phyloP scores from a whole-genome alignment of 1,284 basidiomycete genomes.

The Cutaneotrichosporon sp. region DNA sequence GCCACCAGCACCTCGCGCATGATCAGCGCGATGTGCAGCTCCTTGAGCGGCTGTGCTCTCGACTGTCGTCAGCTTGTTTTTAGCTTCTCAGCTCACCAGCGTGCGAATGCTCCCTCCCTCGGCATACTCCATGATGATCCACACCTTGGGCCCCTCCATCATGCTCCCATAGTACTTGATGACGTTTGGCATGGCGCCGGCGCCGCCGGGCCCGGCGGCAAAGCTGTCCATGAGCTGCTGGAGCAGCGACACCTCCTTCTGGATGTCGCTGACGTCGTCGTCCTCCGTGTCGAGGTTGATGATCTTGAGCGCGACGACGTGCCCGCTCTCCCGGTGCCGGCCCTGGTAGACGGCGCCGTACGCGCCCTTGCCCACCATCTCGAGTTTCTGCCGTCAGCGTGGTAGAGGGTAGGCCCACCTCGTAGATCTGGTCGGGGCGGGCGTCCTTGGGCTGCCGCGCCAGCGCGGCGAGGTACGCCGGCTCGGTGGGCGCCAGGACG shows the following conservation, averaged over 20 bases:
- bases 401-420: constrained; percentile 27
- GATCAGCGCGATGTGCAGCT: constrained; percentile 85
- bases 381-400: constrained; percentile 59
- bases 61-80: constrained; percentile 64
- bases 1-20: constrained; percentile 85
- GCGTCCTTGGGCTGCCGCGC: constrained; percentile 47
- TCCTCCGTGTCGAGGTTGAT: constrained; percentile 97
- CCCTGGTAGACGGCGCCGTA: constrained; percentile 96
- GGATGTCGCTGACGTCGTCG: constrained; percentile 95
- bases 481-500: constrained; percentile 32
- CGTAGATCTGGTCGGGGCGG: constrained; percentile 44
- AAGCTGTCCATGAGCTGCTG: constrained; percentile 70
- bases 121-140: constrained; percentile 99
- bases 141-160: constrained; percentile 90
- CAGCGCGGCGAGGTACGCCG: constrained; percentile 43
- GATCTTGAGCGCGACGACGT: constrained; percentile 93
- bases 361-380: constrained; percentile 87
- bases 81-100: constrained; percentile 58
- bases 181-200: constrained; percentile 64
- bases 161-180: constrained; percentile 96
- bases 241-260: constrained; percentile 90
- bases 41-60: constrained; percentile 79
- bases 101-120: constrained; percentile 93
- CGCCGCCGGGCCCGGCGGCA: constrained; percentile 26
- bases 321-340: constrained; percentile 76